Evolutionary conservation across 176 grass and related monocot species (phyloP), one percentile per base, ranked within the genome.

Genomic region (Oryza australiensis): DNA sequence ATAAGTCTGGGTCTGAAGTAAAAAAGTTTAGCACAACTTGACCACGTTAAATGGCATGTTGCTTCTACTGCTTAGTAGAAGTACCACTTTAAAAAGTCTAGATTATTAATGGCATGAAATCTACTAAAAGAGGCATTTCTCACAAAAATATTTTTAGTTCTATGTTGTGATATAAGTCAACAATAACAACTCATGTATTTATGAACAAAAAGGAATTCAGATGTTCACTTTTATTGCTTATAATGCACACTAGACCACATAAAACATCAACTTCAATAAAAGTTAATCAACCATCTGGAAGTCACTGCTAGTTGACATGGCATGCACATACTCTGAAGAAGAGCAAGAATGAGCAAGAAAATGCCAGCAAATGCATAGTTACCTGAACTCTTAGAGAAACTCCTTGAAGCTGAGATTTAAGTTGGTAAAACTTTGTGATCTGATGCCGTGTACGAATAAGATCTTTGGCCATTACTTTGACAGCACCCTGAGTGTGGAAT

Each of bases 401-500:
- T 55, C 88, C 92, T 88, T 91, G 92, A 8, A 94, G 92, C 70
- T 94, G 92, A 73, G 88, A 94, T 73, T 91, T 94, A 62, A 94
- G 92, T 80, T 90, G 86, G 78, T 94, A 94, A 33, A 94, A 94
- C 72, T 94, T 94, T 91, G 92, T 94, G 57, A 94, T 91, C 80
- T 94, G 92, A 86, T 94, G 92, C 80, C 92, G 79, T 16, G 92
- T 94, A 42, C 88, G 92, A 84, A 94, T 94, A 33, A 94, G 88
- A 77, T 91, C 92, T 76, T 89, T 94, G 2, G 88, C 92, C 92
- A 94, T 94, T 69, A 94, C 92, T 90, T 94, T 94, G 74, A 91
- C 88, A 73, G 88, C 88, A 49, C 92, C 86, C 88, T 94, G 13
- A 77, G 9, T 70, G 45, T 18, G 60, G 9, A 30, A 83, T 55